Base-by-base conservation (phyloP, 1,284 basidiomycete species). In the Pseudozyma thailandica region DNA sequence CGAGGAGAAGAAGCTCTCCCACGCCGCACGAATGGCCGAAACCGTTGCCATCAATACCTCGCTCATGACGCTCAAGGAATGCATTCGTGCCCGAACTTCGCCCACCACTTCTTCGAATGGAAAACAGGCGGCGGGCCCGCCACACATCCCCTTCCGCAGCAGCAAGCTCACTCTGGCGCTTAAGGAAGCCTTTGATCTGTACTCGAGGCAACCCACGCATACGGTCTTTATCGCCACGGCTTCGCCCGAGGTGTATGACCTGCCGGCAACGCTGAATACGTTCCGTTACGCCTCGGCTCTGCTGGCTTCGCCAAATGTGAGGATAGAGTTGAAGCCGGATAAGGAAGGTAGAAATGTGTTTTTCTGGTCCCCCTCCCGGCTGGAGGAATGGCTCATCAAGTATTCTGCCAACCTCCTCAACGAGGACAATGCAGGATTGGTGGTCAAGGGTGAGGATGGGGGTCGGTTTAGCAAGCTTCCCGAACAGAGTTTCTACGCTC, bases 191-290 rank as follows among this genome's bases (percentile, higher is more conserved):
- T 70, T 70, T 33, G 64, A 68, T 27, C 33, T 68, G 9, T 61
- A 57, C 46, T 49, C 58, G 1, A 39, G 58, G 2, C 64, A 68
- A 28, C 64, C 65, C 1, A 57, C 54, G 1, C 57, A 61, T 15
- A 69, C 59, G 2, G 18, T 69, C 2, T 60, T 70, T 35, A 70
- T 70, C 52, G 66, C 66, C 33, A 63, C 66, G 6, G 55, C 53
- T 16, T 50, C 46, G 2, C 48, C 54, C 1, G 53, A 55, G 6
- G 6, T 13, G 1, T 23, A 31, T 13, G 64, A 68, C 20, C n/a
- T 57, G 0, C 27, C 64, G 1, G 58, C 64, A 0, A 61, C 58
- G 13, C 37, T 68, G 16, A 68, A 68, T 44, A 68, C 64, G 4
- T 27, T 68, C 10, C 39, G 58, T 1, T 68, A 68, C 18, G 64